Conservation (phyloP, 768 basidiomycete genomes). For the Mycena capillaripes region DNA sequence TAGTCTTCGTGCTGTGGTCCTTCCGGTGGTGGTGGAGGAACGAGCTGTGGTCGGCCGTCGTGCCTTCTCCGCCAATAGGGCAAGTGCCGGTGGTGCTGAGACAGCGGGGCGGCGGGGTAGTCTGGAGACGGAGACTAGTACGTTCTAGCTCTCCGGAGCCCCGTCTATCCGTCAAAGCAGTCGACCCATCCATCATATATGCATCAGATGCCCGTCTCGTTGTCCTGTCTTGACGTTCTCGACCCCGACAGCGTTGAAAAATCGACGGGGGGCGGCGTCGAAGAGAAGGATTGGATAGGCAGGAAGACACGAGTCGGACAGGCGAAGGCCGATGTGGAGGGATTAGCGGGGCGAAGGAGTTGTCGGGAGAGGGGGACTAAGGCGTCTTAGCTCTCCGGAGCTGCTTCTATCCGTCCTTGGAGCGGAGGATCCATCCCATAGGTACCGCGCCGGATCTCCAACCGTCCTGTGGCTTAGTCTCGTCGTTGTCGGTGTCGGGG, state of each 20-base stretch:
- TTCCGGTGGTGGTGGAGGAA: background rate
- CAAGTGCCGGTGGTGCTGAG: background rate
- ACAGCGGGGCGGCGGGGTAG: conserved; percentile 11
- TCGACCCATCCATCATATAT: background rate
- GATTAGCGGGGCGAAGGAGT: conserved; percentile 2
- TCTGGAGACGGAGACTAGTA: background rate
- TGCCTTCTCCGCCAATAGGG: conserved; percentile 5
- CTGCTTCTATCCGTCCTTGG: background rate
- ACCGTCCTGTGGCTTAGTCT: too few relatives aligned
- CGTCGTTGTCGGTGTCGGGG: background rate
- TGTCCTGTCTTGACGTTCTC: background rate
- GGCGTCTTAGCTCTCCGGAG: background rate
- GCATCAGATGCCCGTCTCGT: background rate
- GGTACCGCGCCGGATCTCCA: background rate
- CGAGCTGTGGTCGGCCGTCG: background rate
- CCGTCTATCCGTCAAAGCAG: conserved; percentile 8
- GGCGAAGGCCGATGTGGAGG: background rate
- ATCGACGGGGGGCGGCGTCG: conserved; percentile 22
- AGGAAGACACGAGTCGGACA: background rate
- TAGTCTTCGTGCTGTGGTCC: conserved; percentile 20
- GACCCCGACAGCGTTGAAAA: background rate
- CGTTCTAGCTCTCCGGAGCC: background rate
- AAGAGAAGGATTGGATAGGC: background rate
- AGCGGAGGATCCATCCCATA: background rate
- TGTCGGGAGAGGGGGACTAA: background rate